Base-by-base conservation (phyloP, 768 basidiomycete genomes). In the Pleurotus pulmonarius region DNA sequence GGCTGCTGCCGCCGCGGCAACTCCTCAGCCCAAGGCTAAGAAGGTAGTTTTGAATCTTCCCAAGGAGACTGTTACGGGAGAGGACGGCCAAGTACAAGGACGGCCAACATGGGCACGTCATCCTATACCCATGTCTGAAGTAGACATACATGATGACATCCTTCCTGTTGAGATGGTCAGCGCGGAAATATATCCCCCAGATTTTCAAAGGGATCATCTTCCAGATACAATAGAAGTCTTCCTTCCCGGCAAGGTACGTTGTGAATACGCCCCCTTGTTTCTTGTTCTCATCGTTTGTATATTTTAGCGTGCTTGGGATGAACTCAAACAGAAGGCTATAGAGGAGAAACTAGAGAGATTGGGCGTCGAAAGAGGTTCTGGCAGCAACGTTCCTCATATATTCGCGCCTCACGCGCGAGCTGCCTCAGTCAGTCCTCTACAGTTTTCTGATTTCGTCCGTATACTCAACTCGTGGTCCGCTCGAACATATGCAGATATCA, bases 261-360 rank as follows among this genome's bases (percentile, higher is more conserved):
- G 41, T 49, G 55, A 24, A 59, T 40, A 63, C 41, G 22, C 41
- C 62, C 46, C 49, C 24, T 46, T 53, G 44, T 7, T 57, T 55
- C 38, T 57, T 41, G 61, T 47, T 53, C 60, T 26, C 41, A 43
- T 48, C 38, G 46, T 29, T 24, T 47, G 43, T 44, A 58, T 56
- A n/a, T 40, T 11, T 44, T 22, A 94, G 92, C 67, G 72, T 58
- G 82, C 88, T 39, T 93, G 92, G 92, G 86, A 90, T 47, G 73
- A 72, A 1, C 76, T 92, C 58, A 88, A 83, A 68, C 82, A 85
- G 62, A 78, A 74, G 57, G 82, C 80, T 46, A 90, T 94, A 13
- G 92, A 94, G 65, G 85, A 87, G 68, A 93, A 90, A 71, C 72
- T 94, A 29, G 84, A 89, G 69, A 86, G 80, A 61, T 73, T 94